These are phyloP conservation scores for Nicotiana sylvestris DNA, from an alignment of 257 asterid genomes.

Conservation along the genomic window DNA sequence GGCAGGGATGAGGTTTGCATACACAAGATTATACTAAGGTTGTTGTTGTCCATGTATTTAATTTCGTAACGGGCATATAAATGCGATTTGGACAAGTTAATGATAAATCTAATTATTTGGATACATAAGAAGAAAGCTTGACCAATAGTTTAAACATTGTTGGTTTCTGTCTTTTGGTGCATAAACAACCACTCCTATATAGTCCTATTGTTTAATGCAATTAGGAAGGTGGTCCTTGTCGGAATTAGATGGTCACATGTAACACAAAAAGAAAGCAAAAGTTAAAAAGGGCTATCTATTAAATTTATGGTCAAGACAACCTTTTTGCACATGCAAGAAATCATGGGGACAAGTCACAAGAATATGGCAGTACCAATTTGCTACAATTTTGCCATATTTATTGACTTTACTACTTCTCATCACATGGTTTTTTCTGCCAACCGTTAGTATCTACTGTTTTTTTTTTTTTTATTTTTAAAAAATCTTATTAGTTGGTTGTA, in stretches of 20 bases:
- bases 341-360: conserved; percentile 8
- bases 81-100: neutral
- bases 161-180: neutral
- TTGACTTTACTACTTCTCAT: neutral
- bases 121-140: neutral
- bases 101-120: neutral
- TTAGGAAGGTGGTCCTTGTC: neutral
- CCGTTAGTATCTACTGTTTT: neutral
- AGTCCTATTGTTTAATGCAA: neutral
- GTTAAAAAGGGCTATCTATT: neutral
- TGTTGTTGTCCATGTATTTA: no score
- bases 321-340: conserved; percentile 8
- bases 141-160: neutral
- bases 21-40: no score
- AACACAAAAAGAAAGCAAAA: neutral
- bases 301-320: neutral
- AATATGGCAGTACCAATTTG: neutral
- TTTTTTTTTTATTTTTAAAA: no score
- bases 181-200: neutral
- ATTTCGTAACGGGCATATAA: no score
- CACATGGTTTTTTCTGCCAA: neutral
- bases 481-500: neutral
- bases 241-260: neutral
- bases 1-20: no score
- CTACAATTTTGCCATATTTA: neutral